Conservation (phyloP, 202 grass and related monocot genomes). For the Digitaria exilis region DNA sequence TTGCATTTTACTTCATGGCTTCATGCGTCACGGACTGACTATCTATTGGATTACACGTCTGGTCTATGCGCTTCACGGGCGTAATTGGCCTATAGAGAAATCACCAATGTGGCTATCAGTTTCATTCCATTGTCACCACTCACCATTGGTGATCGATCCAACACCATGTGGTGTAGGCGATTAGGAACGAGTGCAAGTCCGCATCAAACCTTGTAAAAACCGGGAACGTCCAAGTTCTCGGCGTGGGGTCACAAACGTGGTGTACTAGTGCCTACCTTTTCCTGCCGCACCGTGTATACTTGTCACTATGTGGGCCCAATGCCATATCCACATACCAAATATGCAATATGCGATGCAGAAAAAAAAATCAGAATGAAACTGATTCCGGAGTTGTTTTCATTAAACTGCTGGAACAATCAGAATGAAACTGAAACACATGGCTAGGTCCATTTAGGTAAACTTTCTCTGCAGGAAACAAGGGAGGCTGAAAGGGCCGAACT, state of each 20-base stretch:
- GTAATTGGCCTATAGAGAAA: background rate
- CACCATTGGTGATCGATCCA: background rate
- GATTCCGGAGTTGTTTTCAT: background rate
- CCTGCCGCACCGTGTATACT: background rate
- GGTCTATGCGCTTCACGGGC: background rate
- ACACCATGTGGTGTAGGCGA: background rate
- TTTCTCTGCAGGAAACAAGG: background rate
- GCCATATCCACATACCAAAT: constrained; percentile 22
- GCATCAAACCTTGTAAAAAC: background rate
- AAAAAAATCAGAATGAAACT: background rate
- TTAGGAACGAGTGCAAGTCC: constrained; percentile 28
- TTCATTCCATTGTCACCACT: too few relatives aligned
- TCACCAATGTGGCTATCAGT: constrained; percentile 1
- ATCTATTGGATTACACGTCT: background rate
- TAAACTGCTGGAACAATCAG: background rate
- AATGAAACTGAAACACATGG: background rate
- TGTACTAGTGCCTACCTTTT: background rate
- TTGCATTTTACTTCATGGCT: background rate
- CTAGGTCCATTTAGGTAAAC: constrained; percentile 15
- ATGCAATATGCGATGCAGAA: background rate
- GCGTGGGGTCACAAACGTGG: background rate
- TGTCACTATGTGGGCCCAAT: background rate
- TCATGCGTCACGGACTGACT: background rate
- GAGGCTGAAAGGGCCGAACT: background rate
- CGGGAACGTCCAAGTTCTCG: background rate